phyloP scores from a whole-genome alignment of 345 rosid species.

The Salix suchowensis region DNA sequence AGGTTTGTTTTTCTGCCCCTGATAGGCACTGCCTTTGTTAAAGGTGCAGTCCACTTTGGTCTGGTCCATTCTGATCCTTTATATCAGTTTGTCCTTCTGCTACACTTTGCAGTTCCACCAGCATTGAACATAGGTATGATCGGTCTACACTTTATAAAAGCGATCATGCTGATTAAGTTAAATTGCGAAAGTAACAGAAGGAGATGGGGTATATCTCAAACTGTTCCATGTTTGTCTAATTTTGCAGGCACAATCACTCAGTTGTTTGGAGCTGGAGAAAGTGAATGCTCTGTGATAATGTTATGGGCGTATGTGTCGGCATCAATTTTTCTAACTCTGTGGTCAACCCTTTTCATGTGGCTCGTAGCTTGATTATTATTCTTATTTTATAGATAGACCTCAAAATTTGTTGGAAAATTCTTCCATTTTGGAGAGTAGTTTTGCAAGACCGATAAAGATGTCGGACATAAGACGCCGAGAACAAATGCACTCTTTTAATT shows the following conservation, averaged over 20 bases:
- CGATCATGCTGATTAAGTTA: too few relatives aligned
- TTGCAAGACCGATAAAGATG: too few relatives aligned
- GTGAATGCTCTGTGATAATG: conserved; percentile 3
- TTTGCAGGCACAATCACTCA: background rate
- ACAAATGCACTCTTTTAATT: background rate
- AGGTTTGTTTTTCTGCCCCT: conserved; percentile 35
- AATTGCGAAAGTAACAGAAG: too few relatives aligned
- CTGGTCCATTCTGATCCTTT: conserved; percentile 33
- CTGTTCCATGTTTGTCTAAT: too few relatives aligned
- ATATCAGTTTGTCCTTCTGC: conserved; percentile 48
- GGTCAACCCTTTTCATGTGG: conserved; percentile 4
- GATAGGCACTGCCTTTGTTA: conserved; percentile 30
- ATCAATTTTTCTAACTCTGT: background rate
- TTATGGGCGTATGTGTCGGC: background rate
- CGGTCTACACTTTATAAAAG: too few relatives aligned
- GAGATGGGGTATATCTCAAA: too few relatives aligned
- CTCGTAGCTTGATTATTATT: background rate
- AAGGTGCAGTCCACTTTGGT: conserved; percentile 30
- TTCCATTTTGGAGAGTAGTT: too few relatives aligned
- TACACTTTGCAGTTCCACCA: conserved; percentile 53
- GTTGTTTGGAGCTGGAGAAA: background rate
- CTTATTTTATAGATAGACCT: too few relatives aligned
- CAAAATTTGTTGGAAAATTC: too few relatives aligned
- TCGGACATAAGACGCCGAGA: background rate
- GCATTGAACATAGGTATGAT: conserved; percentile 45